Percentiles rank a stretch among this genome's conserved stretches.
Evolutionary conservation across 2,329 filamentous ascomycete species (phyloP).

Genomic region (Huntiella moniliformis): DNA sequence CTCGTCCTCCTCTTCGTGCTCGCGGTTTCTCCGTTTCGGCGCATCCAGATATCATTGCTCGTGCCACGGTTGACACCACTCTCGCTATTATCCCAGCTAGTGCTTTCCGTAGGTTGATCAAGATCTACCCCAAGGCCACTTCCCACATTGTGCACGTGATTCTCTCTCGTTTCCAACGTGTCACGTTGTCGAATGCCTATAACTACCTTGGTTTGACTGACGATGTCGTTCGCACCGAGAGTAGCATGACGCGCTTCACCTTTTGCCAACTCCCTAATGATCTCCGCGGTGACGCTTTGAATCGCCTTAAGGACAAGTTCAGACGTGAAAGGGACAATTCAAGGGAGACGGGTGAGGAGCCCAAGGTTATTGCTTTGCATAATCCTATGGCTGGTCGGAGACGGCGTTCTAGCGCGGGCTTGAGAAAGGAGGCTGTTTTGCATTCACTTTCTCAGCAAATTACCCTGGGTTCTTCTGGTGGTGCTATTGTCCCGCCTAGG

Average conservation of each 20-base stretch:
- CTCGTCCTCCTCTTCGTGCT: constrained; percentile 12
- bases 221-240: constrained; percentile 83
- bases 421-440: constrained; percentile 63
- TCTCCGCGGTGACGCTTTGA: constrained; percentile 63
- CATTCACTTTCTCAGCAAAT: constrained; percentile 41
- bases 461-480: constrained; percentile 23
- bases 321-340: constrained; percentile 64
- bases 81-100: constrained; percentile 96
- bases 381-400: constrained; percentile 33
- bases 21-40: constrained; percentile 49
- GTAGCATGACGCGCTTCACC: constrained; percentile 84
- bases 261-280: constrained; percentile 82
- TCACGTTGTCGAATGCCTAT: constrained; percentile 86
- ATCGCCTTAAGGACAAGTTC: constrained; percentile 85
- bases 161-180: constrained; percentile 77
- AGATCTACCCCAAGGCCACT: constrained; percentile 88
- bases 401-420: constrained; percentile 36
- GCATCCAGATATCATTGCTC: constrained; percentile 92
- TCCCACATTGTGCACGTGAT: constrained; percentile 97
- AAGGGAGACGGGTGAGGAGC: constrained; percentile 55
- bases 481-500: constrained; percentile 23
- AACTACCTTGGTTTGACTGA: constrained; percentile 81
- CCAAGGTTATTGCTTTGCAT: constrained; percentile 85
- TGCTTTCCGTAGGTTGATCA: constrained; percentile 79
- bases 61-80: constrained; percentile 88